phyloP scores from a whole-genome alignment of 2,329 filamentous ascomycete species.

The Grosmannia penicillata region DNA sequence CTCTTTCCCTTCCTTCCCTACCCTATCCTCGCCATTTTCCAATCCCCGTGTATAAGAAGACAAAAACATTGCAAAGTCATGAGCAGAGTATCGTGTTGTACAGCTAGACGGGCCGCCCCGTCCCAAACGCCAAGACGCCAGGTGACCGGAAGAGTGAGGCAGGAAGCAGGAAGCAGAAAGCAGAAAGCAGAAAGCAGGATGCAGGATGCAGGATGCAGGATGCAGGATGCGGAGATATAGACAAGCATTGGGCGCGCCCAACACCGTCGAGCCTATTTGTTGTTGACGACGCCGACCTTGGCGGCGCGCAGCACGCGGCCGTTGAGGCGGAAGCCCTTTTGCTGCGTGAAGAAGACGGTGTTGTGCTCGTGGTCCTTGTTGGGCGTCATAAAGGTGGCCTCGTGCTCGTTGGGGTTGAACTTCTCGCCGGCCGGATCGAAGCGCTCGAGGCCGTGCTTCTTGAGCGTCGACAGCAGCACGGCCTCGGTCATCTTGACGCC shows the following conservation, averaged over 20 bases:
- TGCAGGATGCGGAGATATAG: too few relatives aligned
- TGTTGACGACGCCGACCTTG: constrained; percentile 94
- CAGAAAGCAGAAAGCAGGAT: not conserved
- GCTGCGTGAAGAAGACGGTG: constrained; percentile 81
- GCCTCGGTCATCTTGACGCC: constrained; percentile 91
- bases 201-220: too few relatives aligned
- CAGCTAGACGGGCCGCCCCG: not conserved
- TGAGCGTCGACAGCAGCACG: constrained; percentile 74
- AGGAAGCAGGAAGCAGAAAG: not conserved
- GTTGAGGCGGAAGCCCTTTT: constrained; percentile 91
- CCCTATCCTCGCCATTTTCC: too few relatives aligned
- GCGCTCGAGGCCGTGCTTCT: constrained; percentile 87
- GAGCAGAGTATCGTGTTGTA: constrained; percentile 10
- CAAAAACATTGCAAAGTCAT: constrained; percentile 7
- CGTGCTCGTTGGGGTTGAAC: constrained; percentile 93
- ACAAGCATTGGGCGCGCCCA: too few relatives aligned
- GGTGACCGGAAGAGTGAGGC: not conserved
- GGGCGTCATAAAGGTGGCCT: constrained; percentile 89
- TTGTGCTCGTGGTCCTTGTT: constrained; percentile 80
- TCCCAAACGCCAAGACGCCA: constrained; percentile 8
- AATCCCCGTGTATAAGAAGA: not conserved
- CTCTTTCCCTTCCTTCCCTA: too few relatives aligned
- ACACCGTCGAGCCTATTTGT: too few relatives aligned
- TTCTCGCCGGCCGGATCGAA: constrained; percentile 72
- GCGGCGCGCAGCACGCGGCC: constrained; percentile 78